A percentile compares a stretch with the other conserved stretches of the same genome.
Conservation (phyloP, 2,329 filamentous ascomycete species). For the Fusarium clavum region DNA sequence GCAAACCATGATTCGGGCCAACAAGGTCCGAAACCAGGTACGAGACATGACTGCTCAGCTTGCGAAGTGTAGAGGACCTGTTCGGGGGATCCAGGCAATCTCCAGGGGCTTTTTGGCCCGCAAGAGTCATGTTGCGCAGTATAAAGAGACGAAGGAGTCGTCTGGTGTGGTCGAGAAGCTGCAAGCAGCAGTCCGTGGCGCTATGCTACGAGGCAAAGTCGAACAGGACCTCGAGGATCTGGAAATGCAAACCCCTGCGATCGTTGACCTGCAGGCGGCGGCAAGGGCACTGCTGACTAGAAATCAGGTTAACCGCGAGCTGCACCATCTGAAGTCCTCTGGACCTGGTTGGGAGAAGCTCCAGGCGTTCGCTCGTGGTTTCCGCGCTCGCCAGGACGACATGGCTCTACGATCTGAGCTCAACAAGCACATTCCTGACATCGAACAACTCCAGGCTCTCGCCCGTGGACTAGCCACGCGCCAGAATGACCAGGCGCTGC, state of each 20-base stretch:
- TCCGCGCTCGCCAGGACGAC: constrained; percentile 59
- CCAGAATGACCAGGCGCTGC: constrained; percentile 50
- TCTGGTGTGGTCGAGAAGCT: constrained; percentile 66
- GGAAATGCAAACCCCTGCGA: constrained; percentile 61
- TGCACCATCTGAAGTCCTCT: constrained; percentile 63
- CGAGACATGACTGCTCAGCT: constrained; percentile 68
- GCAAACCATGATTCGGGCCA: constrained; percentile 82
- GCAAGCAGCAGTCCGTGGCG: constrained; percentile 76
- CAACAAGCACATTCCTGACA: constrained; percentile 54
- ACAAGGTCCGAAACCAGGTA: constrained; percentile 71
- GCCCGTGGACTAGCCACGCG: constrained; percentile 55
- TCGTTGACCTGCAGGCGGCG: constrained; percentile 72
- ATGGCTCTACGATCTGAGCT: constrained; percentile 60
- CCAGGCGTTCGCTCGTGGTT: constrained; percentile 59
- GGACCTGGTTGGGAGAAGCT: constrained; percentile 61
- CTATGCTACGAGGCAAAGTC: constrained; percentile 69
- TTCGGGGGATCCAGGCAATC: constrained; percentile 73
- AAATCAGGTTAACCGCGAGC: constrained; percentile 63
- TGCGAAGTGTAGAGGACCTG: constrained; percentile 69
- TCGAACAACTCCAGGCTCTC: constrained; percentile 62
- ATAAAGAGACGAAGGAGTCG: constrained; percentile 64
- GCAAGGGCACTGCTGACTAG: constrained; percentile 72
- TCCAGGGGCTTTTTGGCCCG: constrained; percentile 76
- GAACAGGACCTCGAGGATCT: constrained; percentile 65
- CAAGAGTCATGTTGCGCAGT: constrained; percentile 66